Evolutionary conservation across 495 filamentous ascomycete species (phyloP).

Genomic region (Neurospora sp.): DNA sequence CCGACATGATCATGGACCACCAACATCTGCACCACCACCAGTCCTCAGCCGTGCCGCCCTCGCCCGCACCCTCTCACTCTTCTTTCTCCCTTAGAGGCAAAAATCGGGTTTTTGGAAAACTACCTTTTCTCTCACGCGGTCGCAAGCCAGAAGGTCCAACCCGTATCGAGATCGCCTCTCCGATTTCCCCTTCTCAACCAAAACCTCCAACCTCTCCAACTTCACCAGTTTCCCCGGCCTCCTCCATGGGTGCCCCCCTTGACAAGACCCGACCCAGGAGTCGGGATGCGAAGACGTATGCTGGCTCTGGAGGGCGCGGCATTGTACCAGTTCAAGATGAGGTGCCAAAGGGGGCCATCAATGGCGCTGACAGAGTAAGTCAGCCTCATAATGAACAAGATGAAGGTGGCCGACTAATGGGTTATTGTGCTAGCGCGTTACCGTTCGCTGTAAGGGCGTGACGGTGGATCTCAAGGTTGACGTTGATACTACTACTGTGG

Average conservation of each 20-base stretch:
- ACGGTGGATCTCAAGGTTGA: conserved; percentile 56
- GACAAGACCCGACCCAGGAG: conserved; percentile 14
- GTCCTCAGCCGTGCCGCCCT: conserved; percentile 11
- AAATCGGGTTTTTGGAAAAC: conserved; percentile 28
- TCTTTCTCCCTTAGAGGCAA: conserved; percentile 16
- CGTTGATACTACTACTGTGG: conserved; percentile 61
- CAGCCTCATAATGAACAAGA: conserved; percentile 1
- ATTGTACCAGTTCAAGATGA: conserved; percentile 54
- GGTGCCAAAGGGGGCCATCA: conserved; percentile 75
- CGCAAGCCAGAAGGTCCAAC: conserved; percentile 18
- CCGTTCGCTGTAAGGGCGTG: conserved; percentile 54
- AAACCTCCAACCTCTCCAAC: conserved; percentile 5
- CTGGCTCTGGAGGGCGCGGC: conserved; percentile 18
- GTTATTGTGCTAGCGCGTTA: conserved; percentile 38
- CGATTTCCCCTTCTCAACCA: conserved; percentile 4
- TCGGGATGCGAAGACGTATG: conserved; percentile 9
- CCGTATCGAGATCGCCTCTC: background rate
- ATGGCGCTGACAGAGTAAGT: conserved; percentile 63
- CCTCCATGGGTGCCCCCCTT: conserved; percentile 9
- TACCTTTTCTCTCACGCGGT: conserved; percentile 26
- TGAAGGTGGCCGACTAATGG: conserved; percentile 4
- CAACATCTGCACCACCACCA: conserved; percentile 19
- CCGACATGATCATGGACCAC: conserved; percentile 30
- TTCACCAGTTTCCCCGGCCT: conserved; percentile 12
- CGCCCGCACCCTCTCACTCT: conserved; percentile 10